Evolutionary conservation across 768 basidiomycete genomes (phyloP).

Genomic region (Hysterangium stoloniferum): DNA sequence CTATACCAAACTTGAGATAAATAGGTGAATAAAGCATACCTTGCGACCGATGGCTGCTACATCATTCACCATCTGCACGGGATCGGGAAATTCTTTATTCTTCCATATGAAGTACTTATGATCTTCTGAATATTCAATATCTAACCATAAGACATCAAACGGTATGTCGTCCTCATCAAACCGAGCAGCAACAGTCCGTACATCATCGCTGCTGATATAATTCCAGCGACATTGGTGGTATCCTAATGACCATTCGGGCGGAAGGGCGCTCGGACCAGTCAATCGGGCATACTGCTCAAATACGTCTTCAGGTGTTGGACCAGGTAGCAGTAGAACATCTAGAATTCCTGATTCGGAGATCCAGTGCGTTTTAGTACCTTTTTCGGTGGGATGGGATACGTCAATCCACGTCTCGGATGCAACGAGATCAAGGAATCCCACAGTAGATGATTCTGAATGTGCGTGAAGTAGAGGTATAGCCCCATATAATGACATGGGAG

Average conservation of each 20-base stretch:
- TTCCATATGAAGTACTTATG: constrained; percentile 99
- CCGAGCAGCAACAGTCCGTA: constrained; percentile 72
- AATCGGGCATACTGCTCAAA: constrained; percentile 81
- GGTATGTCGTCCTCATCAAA: constrained; percentile 96
- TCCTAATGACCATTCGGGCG: constrained; percentile 83
- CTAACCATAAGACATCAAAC: constrained; percentile 94
- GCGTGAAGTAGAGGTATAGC: constrained; percentile 92
- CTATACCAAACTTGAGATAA: neutral
- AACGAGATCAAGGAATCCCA: constrained; percentile 82
- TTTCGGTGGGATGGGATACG: constrained; percentile 57
- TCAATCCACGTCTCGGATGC: constrained; percentile 96
- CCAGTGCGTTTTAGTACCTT: constrained; percentile 88
- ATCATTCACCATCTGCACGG: constrained; percentile 86
- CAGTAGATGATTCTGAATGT: constrained; percentile 78
- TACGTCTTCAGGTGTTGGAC: constrained; percentile 74
- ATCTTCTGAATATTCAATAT: constrained; percentile 90
- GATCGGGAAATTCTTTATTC: constrained; percentile 85
- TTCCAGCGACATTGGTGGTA: constrained; percentile 99
- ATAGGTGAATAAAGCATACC: constrained; percentile 34
- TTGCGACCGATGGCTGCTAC: constrained; percentile 81
- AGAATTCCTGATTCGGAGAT: constrained; percentile 95
- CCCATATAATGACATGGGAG: constrained; percentile 79
- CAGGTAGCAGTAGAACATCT: constrained; percentile 89
- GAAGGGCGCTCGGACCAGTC: constrained; percentile 83
- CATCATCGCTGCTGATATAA: constrained; percentile 84